Evolutionary conservation across 2,329 filamentous ascomycete species (phyloP), one percentile per base, ranked within the genome.

Genomic region (Pseudocercospora macadamiae): DNA sequence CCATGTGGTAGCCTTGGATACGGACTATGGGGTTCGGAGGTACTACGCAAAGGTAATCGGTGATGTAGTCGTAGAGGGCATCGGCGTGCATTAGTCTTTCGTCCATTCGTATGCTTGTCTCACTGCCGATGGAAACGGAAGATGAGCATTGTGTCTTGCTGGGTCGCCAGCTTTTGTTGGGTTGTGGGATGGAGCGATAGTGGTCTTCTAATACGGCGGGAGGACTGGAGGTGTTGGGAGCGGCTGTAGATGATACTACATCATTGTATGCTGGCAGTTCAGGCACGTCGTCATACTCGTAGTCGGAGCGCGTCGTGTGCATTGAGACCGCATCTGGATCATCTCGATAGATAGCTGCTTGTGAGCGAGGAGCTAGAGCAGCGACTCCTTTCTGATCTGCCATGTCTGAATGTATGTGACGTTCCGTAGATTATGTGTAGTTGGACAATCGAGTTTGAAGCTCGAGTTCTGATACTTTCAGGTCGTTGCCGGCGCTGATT

Each of bases 51-150:
- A 71, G 63, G 54, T 65, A 69, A 34, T 60, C 59, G 16, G 48
- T 60, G n/a, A 70, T 60, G 55, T 71, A 71, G 7, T 60, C 48
- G 42, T 63, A 60, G 12, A 71, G 62, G 8, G 51, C 54, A 25
- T 57, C 44, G 1, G 68, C 54, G 19, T 71, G 61, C 34, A 59
- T 58, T 5, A 71, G 60, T 12, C 61, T 55, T 19, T 64, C 62
- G 49, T 71, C 67, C 64, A 71, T 71, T 16, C 68, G 68, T 26
- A 68, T 64, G 16, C 65, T 66, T 5, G 63, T 67, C 32, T 68
- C 68, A 34, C 44, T 52, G 37, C 63, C 61, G 3, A 61, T 57
- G 10, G 51, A 51, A 4, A 59, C 56, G 16, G 61, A 57, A 51
- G 42, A 28, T 23, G 61, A 61, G 54, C 37, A 48, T 21, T 52